Evolutionary conservation across 2,329 filamentous ascomycete species (phyloP).

Genomic region (Venturia aucupariae): DNA sequence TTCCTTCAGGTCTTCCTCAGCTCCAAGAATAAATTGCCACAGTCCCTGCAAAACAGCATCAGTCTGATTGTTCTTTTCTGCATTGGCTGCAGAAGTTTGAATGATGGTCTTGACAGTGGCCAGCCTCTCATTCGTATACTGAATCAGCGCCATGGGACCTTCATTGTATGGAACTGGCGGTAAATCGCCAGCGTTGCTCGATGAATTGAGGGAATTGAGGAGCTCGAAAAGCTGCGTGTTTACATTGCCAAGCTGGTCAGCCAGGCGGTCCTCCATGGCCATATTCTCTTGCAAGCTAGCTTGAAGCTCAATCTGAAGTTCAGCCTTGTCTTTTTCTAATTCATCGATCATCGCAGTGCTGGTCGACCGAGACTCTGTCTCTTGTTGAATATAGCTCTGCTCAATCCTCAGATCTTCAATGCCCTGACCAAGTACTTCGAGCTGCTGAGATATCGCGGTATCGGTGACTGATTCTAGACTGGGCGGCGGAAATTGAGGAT

Average conservation of each 20-base stretch:
- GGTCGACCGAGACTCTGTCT: background rate
- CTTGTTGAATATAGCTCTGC: constrained; percentile 5
- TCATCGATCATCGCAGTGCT: background rate
- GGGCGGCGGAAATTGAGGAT: background rate
- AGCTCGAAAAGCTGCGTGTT: constrained; percentile 53
- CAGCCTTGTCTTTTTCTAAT: background rate
- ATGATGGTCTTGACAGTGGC: constrained; percentile 29
- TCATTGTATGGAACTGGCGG: background rate
- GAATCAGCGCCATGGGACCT: constrained; percentile 56
- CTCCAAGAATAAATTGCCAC: constrained; percentile 43
- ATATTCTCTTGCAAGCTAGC: constrained; percentile 14
- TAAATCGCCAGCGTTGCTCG: background rate
- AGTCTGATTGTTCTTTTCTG: constrained; percentile 1
- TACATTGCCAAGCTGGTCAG: constrained; percentile 37
- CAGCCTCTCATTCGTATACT: constrained; percentile 56
- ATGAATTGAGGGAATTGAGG: constrained; percentile 19
- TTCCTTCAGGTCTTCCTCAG: constrained; percentile 33
- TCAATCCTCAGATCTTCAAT: constrained; percentile 29
- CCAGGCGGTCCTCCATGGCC: constrained; percentile 11
- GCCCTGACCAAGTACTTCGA: constrained; percentile 63
- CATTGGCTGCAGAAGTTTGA: constrained; percentile 21
- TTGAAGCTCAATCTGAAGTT: constrained; percentile 12
- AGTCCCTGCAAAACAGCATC: constrained; percentile 27
- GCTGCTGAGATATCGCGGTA: constrained; percentile 34
- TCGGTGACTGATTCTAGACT: background rate